Evolutionary conservation across 1,139 yeast species (phyloP).

Genomic region (Diutina pseudorugosa): DNA sequence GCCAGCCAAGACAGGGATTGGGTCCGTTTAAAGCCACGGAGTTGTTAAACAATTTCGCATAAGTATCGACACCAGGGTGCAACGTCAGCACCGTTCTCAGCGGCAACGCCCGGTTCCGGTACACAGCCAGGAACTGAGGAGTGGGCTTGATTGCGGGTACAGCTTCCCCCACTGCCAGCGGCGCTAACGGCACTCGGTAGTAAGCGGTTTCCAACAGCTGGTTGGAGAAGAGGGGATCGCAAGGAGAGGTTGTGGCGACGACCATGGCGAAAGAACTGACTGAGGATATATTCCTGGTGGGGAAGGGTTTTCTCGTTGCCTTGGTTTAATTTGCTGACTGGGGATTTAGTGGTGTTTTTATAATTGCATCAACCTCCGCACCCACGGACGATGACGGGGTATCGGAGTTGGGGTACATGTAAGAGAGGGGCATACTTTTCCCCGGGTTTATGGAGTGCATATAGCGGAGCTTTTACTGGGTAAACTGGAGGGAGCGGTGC

Average conservation of each 20-base stretch:
- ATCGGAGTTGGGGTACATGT: background rate
- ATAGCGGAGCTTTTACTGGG: no score
- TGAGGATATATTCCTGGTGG: background rate
- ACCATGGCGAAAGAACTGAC: background rate
- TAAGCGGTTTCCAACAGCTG: conserved; percentile 3
- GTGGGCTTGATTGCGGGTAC: background rate
- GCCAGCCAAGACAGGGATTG: conserved; percentile 3
- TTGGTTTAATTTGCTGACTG: no score
- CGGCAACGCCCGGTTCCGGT: conserved; percentile 3
- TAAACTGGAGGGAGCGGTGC: background rate
- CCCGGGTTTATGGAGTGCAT: no score
- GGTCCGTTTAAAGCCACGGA: conserved; percentile 1
- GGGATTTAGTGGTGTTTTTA: no score
- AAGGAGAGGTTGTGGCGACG: background rate
- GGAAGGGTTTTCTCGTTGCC: no score
- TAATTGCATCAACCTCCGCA: no score
- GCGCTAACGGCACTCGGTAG: conserved; percentile 2
- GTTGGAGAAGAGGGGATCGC: conserved; percentile 2
- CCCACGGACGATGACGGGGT: background rate
- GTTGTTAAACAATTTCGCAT: background rate
- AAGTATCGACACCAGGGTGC: background rate
- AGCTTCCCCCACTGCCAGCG: background rate
- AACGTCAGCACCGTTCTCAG: background rate
- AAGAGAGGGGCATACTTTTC: background rate
- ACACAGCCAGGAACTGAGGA: background rate